Conservation (phyloP, 768 basidiomycete genomes). For the Strobilomyces echinocephalus region DNA sequence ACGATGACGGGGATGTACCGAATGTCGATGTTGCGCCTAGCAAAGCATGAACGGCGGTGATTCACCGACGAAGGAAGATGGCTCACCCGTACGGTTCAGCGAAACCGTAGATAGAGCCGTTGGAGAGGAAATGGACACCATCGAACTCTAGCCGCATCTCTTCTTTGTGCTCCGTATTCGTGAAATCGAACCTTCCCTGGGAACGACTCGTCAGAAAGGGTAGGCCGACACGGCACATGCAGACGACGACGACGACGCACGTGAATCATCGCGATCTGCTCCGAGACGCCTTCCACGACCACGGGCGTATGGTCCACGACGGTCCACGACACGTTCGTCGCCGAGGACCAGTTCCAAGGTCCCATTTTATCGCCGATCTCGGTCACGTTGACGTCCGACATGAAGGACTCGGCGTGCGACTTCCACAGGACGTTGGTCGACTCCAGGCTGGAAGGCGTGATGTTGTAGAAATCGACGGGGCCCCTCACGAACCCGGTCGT, state of each 20-base stretch:
- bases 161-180: conserved; percentile 44
- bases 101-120: conserved; percentile 75
- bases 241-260: conserved; percentile 50
- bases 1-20: conserved; percentile 64
- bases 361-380: conserved; percentile 45
- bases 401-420: conserved; percentile 44
- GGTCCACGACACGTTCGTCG: conserved; percentile 60
- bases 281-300: conserved; percentile 33
- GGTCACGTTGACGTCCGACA: conserved; percentile 48
- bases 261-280: conserved; percentile 56
- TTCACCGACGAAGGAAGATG: not conserved
- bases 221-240: conserved; percentile 1
- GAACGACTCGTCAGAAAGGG: not conserved
- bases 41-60: not conserved
- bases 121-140: conserved; percentile 68
- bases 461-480: conserved; percentile 55
- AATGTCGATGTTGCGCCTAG: conserved; percentile 57
- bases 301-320: conserved; percentile 55
- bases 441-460: conserved; percentile 45
- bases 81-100: conserved; percentile 60
- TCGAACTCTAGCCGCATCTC: conserved; percentile 70
- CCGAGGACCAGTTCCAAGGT: conserved; percentile 67
- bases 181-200: conserved; percentile 72
- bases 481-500: conserved; percentile 78
- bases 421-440: conserved; percentile 43